Conservation (phyloP, 805 yeast genomes). For the Groenewaldozyma tartarivorans region DNA sequence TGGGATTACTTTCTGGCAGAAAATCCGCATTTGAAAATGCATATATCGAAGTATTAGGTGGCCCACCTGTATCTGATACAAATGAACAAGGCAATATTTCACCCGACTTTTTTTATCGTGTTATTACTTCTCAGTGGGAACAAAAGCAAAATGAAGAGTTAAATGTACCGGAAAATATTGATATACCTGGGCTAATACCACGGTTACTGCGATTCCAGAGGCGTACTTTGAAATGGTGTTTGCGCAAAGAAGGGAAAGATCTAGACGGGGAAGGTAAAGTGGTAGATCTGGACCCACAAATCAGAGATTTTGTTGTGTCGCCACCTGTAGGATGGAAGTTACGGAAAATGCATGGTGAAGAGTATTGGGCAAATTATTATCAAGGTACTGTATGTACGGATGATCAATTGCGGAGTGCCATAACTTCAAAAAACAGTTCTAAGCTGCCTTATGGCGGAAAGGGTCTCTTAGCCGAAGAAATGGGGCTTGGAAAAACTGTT, state of each 20-base stretch:
- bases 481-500: conserved; percentile 95
- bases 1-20: too few relatives aligned
- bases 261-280: conserved; percentile 8
- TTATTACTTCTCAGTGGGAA: too few relatives aligned
- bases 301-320: conserved; percentile 15
- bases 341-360: conserved; percentile 7
- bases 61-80: too few relatives aligned
- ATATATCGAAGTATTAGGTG: too few relatives aligned
- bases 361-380: conserved; percentile 23
- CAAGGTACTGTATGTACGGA: conserved; percentile 12
- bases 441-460: conserved; percentile 29
- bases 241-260: conserved; percentile 28
- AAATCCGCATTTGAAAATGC: too few relatives aligned
- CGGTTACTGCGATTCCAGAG: conserved; percentile 26
- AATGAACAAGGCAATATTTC: too few relatives aligned
- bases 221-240: conserved; percentile 29
- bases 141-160: too few relatives aligned
- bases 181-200: conserved; percentile 5
- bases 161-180: conserved; percentile 1
- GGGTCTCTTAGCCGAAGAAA: conserved; percentile 84
- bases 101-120: conserved; percentile 13
- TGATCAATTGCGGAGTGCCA: conserved; percentile 2
- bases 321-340: conserved; percentile 21
- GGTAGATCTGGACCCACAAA: conserved; percentile 15
- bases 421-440: not conserved